Evolutionary conservation across 169 alveolate species (phyloP), one percentile per base, ranked within the genome.

Genomic region (Eimeria tenella): DNA sequence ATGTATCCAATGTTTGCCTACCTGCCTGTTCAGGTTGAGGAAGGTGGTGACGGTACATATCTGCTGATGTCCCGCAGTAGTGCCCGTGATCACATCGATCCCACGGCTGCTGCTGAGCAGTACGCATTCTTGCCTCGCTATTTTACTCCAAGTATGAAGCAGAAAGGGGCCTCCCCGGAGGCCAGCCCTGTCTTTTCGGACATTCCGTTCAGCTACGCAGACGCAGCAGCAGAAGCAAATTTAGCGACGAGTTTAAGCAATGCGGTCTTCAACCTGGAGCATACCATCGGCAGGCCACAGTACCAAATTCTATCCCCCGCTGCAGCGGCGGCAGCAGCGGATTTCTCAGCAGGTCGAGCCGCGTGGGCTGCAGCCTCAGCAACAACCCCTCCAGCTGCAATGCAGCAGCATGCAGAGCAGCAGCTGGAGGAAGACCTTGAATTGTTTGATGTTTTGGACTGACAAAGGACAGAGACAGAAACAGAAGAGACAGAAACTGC

Each of bases 31-130:
- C 86, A 68, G 93, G 93, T 68, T 8, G 93, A 87, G 60, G 71
- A 75, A 15, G 70, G 49, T 13, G 90, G 56, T 11, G 73, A 68
- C 50, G 86, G 86, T 8, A 77, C 53, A 4, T 53, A 21, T 62
- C 4, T 87, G 56, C 73, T 52, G n/a, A 87, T 87, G 93, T 63
- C 93, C 23, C 83, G 93, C 8, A 87, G 93, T 58, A 87, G 93
- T 86, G 93, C 84, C 17, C 65, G 74, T 4, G 62, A 87, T 49
- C 93, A 87, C 49, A 56, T 87, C 3, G 56, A 56, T 50, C 68
- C 71, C 5, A 52, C 52, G 15, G 83, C 93, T 3, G 71, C 93
- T 31, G 86, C 74, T 3, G 93, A 87, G 23, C 68, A 50, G 6
- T 87, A 87, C 83, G 58, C 93, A 4, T 87, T 87, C 23, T 7